Base-by-base conservation (phyloP, 768 basidiomycete genomes). In the Mycena leptocephala region DNA sequence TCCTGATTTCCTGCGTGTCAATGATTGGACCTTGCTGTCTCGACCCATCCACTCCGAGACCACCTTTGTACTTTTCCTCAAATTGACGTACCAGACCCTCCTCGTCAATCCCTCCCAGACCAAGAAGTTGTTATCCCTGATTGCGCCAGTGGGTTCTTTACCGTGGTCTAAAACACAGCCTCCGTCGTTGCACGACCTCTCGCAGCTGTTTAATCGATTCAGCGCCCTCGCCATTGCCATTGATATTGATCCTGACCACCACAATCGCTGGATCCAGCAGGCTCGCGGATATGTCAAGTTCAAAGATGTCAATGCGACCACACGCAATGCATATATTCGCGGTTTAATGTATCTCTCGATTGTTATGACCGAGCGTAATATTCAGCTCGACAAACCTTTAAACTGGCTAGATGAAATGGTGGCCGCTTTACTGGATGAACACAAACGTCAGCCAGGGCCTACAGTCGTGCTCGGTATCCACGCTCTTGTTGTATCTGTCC, bases 171-270 rank as follows among this genome's bases (percentile, higher is more conserved):
- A 91, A 51, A 82, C 83, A 1, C 85, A 81, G 4, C 90, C 90
- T 6, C 92, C 93, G 0, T 85, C 87, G 0, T 75, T 82, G 3
- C 86, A 89, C 39, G 91, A 95, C 43, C 87, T 95, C 2, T 94
- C 95, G 0, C 93, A 93, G 89, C 87, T 98, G 39, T 92, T 94
- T 83, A 98, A 98, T 83, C 92, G 97, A 11, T 92, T 95, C 79
- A 92, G 90, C 62, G 93, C 95, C 14, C 87, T 95, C 77, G 91
- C 94, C 7, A 87, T 95, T 32, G 93, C 92, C 5, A 88, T 95
- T 53, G 90, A 93, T 78, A 89, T 98, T 56, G 92, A 94, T 58
- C 81, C 86, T 1, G 78, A 86, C 3, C 88, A 89, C 26, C 84
- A 89, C 58, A 84, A 84, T 5, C 87, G 89, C 55, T 91, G 94